Base-by-base conservation (phyloP, 192 early-diverging fungal genomes). In the Ramicandelaber brevisporus region DNA sequence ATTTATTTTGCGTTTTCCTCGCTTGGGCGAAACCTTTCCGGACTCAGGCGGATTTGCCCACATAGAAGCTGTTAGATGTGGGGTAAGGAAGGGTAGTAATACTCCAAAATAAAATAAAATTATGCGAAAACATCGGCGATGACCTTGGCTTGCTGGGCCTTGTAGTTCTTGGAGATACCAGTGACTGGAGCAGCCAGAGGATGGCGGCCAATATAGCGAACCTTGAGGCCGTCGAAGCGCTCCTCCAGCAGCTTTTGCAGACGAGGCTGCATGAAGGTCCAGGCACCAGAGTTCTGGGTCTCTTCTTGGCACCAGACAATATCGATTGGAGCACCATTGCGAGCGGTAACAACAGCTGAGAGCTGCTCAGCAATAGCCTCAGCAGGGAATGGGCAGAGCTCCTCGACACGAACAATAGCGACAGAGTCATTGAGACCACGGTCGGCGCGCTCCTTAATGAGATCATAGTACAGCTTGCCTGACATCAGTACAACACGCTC, bases 381-480 rank as follows among this genome's bases (percentile, higher is more conserved):
- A 29, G 53, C 59, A 14, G 90, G 90, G 65, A 92, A 84, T 9
- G 90, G 90, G 30, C 69, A 70, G 19, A 96, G 34, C 50, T 96
- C 90, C 55, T 96, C 90, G 15, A 96, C 24, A 33, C 87, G 53
- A 14, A 92, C 59, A 52, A 96, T 50, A 1, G 83, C 81, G 23
- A 96, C 63, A 31, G 42, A 48, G 29, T 59, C 44, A 17, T 59
- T 51, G 9, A 59, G 28, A 7, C 55, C 60, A 23, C 58, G 48
- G 3, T 27, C 30, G 17, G 22, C 30, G 38, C 79, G 65, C 37
- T 82, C 73, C 46, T 81, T 86, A 5, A 65, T 57, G 5, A 96
- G 55, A 37, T 96, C 87, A 37, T 92, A 96, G 41, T 85, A 92
- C 17, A 88, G 39, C 54, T 87, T 90, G 25, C 90, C 90, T 16